These are phyloP conservation scores for Scutellaria barbata DNA, from an alignment of 257 asterid genomes.

Conservation along the genomic window DNA sequence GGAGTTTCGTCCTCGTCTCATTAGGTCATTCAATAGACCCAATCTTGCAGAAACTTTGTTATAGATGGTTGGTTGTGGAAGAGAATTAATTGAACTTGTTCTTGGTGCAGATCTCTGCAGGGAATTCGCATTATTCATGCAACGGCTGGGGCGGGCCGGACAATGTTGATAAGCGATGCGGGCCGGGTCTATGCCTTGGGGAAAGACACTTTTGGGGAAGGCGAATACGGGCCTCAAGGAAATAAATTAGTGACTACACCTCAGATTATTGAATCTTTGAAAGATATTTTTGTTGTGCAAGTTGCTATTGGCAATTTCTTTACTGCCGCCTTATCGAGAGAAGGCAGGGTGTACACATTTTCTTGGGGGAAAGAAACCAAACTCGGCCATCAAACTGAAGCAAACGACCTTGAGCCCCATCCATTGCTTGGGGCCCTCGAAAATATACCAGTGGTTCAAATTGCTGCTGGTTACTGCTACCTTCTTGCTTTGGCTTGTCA, in stretches of 20 bases:
- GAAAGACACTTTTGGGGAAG: constrained; percentile 88
- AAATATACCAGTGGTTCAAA: constrained; percentile 87
- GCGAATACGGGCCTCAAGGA: constrained; percentile 79
- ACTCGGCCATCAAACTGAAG: constrained; percentile 94
- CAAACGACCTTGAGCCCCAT: constrained; percentile 79
- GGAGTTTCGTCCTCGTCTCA: constrained; percentile 73
- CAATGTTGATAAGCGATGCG: constrained; percentile 82
- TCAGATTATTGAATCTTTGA: constrained; percentile 84
- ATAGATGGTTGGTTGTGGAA: background rate
- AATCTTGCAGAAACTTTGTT: constrained; percentile 6
- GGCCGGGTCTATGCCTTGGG: constrained; percentile 94
- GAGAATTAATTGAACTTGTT: constrained; percentile 41
- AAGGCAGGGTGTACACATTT: constrained; percentile 90
- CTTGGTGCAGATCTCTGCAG: constrained; percentile 75
- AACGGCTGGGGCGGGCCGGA: constrained; percentile 90
- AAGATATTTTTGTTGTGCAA: constrained; percentile 92
- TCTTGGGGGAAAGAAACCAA: constrained; percentile 95
- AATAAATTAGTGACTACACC: constrained; percentile 71
- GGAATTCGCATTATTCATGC: constrained; percentile 93
- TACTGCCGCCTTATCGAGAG: constrained; percentile 93
- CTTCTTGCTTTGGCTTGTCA: constrained; percentile 98
- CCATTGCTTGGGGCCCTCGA: constrained; percentile 85
- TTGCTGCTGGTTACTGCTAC: constrained; percentile 98
- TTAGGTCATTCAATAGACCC: constrained; percentile 54
- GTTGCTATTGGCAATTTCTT: constrained; percentile 97